These are phyloP conservation scores for Colletotrichum sansevieriae DNA, from an alignment of 2,329 filamentous ascomycete genomes.

Conservation along the genomic window DNA sequence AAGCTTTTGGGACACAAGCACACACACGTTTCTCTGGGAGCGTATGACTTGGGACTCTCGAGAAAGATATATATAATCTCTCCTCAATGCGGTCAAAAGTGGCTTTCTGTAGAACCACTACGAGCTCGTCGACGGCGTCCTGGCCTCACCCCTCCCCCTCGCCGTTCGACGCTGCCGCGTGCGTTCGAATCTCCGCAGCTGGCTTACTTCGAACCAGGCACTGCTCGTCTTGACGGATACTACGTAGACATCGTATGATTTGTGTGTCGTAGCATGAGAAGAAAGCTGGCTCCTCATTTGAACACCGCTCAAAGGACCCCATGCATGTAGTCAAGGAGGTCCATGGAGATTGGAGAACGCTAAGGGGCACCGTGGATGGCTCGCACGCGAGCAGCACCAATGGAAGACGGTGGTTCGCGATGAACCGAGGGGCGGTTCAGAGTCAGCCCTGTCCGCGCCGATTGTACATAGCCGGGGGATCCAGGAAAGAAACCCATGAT, in stretches of 20 bases:
- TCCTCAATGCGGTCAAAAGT: conserved; percentile 1
- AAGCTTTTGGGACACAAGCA: conserved; percentile 4
- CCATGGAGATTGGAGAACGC: conserved; percentile 25
- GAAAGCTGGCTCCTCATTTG: conserved; percentile 34
- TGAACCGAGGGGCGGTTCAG: conserved; percentile 28
- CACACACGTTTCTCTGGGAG: conserved; percentile 6
- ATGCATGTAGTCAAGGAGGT: conserved; percentile 27
- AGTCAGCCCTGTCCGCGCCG: conserved; percentile 29
- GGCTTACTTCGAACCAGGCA: conserved; percentile 19
- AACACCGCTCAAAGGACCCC: conserved; percentile 21
- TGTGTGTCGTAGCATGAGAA: conserved; percentile 30
- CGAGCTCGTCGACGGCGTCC: background rate
- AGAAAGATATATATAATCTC: conserved; percentile 33
- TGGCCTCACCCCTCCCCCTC: conserved; percentile 27
- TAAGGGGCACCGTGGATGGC: background rate
- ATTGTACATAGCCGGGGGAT: conserved; percentile 14
- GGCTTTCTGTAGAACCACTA: conserved; percentile 9
- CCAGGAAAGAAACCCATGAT: conserved; percentile 1
- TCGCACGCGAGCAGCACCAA: conserved; percentile 13
- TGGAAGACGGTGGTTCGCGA: conserved; percentile 20
- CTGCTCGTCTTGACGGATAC: conserved; percentile 29
- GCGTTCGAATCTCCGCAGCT: conserved; percentile 11
- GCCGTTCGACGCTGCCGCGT: conserved; percentile 15
- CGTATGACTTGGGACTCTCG: background rate
- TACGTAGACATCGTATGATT: conserved; percentile 36